Percentiles rank a stretch among this genome's conserved stretches.
These are phyloP conservation scores for Trametopsis cervina DNA, from an alignment of 768 basidiomycete species.

Conservation along the genomic window DNA sequence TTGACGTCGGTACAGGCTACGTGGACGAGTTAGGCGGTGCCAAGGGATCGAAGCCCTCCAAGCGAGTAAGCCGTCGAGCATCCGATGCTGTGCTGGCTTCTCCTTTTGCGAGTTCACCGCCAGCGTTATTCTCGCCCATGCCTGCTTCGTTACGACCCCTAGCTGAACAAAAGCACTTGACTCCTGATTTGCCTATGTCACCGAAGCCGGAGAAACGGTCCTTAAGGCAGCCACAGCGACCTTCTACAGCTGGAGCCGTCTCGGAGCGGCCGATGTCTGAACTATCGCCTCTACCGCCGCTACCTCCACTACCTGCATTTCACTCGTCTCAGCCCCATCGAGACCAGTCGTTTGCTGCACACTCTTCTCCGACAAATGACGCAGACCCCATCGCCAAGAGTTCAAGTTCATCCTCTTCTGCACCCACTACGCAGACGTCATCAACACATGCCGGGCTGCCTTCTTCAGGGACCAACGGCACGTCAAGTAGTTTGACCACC, in stretches of 20 bases:
- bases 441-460: constrained; percentile 1
- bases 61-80: constrained; percentile 5
- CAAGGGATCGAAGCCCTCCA: too few relatives aligned
- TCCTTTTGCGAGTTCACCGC: constrained; percentile 11
- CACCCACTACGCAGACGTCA: constrained; percentile 5
- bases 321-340: not conserved
- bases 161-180: constrained; percentile 19
- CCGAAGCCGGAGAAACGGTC: constrained; percentile 13
- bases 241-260: constrained; percentile 34
- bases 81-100: constrained; percentile 4
- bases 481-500: constrained; percentile 8
- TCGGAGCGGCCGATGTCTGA: constrained; percentile 11
- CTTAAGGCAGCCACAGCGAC: constrained; percentile 24
- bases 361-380: too few relatives aligned
- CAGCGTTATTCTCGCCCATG: constrained; percentile 1
- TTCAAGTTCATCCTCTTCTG: not conserved
- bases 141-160: constrained; percentile 1
- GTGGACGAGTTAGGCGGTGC: too few relatives aligned
- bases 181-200: constrained; percentile 12
- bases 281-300: constrained; percentile 12
- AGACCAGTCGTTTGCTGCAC: not conserved
- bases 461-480: constrained; percentile 11
- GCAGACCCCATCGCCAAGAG: not conserved
- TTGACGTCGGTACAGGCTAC: too few relatives aligned
- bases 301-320: not conserved